Evolutionary conservation across 495 filamentous ascomycete genomes (phyloP), one percentile per base, ranked within the genome.

Genomic region (Penicillium diatomitis): DNA sequence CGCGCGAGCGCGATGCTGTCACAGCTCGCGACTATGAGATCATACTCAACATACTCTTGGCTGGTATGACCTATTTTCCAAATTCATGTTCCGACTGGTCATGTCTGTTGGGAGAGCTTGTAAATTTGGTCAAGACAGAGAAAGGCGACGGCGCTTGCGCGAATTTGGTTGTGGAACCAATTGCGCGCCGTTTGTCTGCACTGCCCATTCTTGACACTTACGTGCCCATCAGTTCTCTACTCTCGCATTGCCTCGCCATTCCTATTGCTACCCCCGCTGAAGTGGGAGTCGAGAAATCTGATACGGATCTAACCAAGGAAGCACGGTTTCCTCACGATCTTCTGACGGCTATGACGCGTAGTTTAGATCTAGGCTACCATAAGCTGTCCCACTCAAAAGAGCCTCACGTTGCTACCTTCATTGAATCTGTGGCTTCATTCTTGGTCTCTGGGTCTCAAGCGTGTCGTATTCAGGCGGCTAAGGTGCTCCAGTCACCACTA

Each of bases 1-100:
- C 65, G n/a, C 65, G 69, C 42, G 67, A 68, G 29, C 69, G 66
- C 6, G 67, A 73, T 52, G 71, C 69, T 4, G 66, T 66, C 33
- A 58, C 68, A 12, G 64, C 70, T 12, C 65, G 76, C 32, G 83
- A 88, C 36, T 90, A 85, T 49, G 80, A 82, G n/a, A 83, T 88
- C 36, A 67, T 81, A 27, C 73, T 80, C 38, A 83, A 75, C 39
- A 72, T 90, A 33, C 72, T 94, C 2, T 76, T 83, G 44, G 66
- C 77, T 41, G 87, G 86, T 6, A 59, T 83, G 49, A 67, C 63
- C 4, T 20, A 20, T 20, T 76, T 76, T 12, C 10, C 68, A 2
- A 65, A 67, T 48, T 55, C 58, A 29, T 61, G 64, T 27, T 32
- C 75, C 20, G 69, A 70, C 29, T 91, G 86, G 86, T 66, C 76